These are phyloP conservation scores for Coemansia sp. DNA, from an alignment of 192 early-diverging fungal species.

Conservation along the genomic window DNA sequence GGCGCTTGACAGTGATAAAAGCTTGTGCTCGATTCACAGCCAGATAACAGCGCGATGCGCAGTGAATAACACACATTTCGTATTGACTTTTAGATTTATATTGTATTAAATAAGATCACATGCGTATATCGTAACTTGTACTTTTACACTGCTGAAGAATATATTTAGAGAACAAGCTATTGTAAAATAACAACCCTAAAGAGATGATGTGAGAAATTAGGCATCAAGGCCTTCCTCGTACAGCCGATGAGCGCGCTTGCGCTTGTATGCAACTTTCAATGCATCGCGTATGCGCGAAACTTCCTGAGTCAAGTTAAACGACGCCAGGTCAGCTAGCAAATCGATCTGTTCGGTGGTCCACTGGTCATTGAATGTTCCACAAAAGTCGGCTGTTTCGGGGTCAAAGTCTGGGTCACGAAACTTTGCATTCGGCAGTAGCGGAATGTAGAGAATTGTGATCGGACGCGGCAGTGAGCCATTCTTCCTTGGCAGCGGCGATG, in stretches of 20 bases:
- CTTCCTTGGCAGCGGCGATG: conserved; percentile 15
- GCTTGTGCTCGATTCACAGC: no score
- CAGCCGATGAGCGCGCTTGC: conserved; percentile 49
- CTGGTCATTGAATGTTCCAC: conserved; percentile 68
- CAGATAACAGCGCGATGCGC: no score
- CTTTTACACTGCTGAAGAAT: no score
- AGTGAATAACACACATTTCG: no score
- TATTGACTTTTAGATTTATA: no score
- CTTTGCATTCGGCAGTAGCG: conserved; percentile 61
- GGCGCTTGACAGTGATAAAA: no score
- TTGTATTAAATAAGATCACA: no score
- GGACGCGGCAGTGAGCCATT: conserved; percentile 6
- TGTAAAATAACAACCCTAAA: no score
- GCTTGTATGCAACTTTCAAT: conserved; percentile 47
- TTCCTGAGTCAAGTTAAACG: conserved; percentile 59
- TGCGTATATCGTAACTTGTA: no score
- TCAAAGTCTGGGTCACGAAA: conserved; percentile 61
- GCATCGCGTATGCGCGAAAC: conserved; percentile 54
- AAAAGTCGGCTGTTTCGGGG: conserved; percentile 64
- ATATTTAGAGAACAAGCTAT: no score
- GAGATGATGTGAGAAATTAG: background rate
- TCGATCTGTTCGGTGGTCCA: conserved; percentile 67
- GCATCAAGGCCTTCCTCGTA: conserved; percentile 9
- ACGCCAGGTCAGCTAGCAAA: conserved; percentile 58
- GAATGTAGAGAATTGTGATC: conserved; percentile 62